Evolutionary conservation across 257 asterid genomes (phyloP), one percentile per base, ranked within the genome.

Genomic region (Haberlea rhodopensis): DNA sequence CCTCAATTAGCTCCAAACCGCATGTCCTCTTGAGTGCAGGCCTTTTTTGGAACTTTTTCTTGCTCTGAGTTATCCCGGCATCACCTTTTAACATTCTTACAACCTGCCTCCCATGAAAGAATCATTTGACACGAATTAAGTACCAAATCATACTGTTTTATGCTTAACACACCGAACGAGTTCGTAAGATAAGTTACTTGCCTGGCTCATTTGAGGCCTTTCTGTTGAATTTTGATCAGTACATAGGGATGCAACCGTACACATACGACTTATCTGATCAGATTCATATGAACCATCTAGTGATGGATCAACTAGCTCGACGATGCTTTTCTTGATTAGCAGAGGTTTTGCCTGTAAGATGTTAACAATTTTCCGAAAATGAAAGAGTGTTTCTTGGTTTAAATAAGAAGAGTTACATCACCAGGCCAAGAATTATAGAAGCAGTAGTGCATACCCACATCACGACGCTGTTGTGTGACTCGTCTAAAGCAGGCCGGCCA

Each of bases 201-300:
- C 99, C 91, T 90, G 90, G 78, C 86, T 84, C 97, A 94, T 94
- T 31, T 66, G 68, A 71, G 99, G 99, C 67, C 99, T 85, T 20
- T 87, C 99, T 10, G 87, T 24, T 43, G 97, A 65, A 45, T 63
- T 48, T 19, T 79, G 95, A 60, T 87, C 90, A 71, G 90, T 80
- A 75, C 99, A 94, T 57, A 84, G 56, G 51, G 95, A 81, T 65
- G 89, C 88, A 66, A 90, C 94, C 82, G 71, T 68, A 43, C 83
- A 77, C 85, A 87, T 60, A 4, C 80, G 84, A 70, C 57, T 84
- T 72, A 86, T 53, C 74, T 94, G 85, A 4, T 94, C 99, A 65
- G 63, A 62, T 69, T 87, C 91, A 55, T 77, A 90, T 27, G 22
- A 73, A 66, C 82, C 82, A 15, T 76, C 76, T 1, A 94, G 81